Conservation (phyloP, 257 asterid species). For the Ligustrum vulgare region DNA sequence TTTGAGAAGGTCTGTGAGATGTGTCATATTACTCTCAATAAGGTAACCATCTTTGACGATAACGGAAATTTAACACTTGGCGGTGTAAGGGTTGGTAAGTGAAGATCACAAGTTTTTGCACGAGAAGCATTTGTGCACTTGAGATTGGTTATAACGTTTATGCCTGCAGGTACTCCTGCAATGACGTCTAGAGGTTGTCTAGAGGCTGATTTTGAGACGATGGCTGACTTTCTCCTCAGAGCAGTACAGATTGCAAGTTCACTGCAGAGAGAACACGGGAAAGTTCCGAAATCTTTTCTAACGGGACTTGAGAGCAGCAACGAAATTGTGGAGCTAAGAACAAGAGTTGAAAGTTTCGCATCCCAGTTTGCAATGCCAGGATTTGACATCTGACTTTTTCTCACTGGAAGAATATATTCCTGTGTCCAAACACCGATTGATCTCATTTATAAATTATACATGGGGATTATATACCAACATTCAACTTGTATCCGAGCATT, state of each 20-base stretch:
- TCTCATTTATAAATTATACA: conserved; percentile 16
- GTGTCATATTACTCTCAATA: conserved; percentile 84
- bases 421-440: neutral
- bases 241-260: conserved; percentile 73
- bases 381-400: conserved; percentile 47
- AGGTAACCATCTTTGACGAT: conserved; percentile 75
- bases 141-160: conserved; percentile 5
- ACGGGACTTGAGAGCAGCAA: conserved; percentile 74
- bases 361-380: conserved; percentile 92
- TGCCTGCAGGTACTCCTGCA: conserved; percentile 82
- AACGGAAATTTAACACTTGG: conserved; percentile 82
- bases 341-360: conserved; percentile 79
- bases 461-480: conserved; percentile 10
- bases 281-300: conserved; percentile 53
- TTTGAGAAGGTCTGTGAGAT: conserved; percentile 85
- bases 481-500: conserved; percentile 8
- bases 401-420: neutral
- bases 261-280: conserved; percentile 77
- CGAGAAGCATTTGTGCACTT: neutral
- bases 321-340: conserved; percentile 58
- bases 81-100: conserved; percentile 88
- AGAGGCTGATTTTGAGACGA: conserved; percentile 76
- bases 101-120: neutral
- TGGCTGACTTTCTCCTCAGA: conserved; percentile 78
- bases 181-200: conserved; percentile 96